phyloP scores from a whole-genome alignment of 1,139 yeast species.

The Hanseniaspora sp. region DNA sequence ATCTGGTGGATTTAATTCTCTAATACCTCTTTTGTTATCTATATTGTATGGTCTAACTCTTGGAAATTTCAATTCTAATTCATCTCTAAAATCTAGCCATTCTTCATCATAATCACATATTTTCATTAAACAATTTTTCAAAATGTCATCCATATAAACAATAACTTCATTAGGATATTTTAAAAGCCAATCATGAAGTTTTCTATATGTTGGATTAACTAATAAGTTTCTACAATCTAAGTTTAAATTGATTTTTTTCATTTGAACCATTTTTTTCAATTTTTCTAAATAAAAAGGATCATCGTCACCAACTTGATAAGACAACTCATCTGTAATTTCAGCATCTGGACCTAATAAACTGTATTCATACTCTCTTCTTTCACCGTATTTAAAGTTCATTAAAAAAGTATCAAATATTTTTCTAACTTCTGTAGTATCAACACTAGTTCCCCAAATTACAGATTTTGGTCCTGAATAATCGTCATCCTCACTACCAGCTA shows the following conservation, averaged over 20 bases:
- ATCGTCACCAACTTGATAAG: constrained; percentile 38
- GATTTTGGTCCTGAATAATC: constrained; percentile 57
- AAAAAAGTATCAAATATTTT: constrained; percentile 71
- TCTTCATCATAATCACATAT: constrained; percentile 50
- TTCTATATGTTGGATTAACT: constrained; percentile 64
- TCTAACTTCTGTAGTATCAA: constrained; percentile 77
- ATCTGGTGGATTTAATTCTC: constrained; percentile 90
- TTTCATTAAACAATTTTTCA: constrained; percentile 81
- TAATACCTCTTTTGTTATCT: constrained; percentile 65
- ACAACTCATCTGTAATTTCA: constrained; percentile 30
- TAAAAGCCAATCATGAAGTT: constrained; percentile 70
- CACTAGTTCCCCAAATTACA: constrained; percentile 98
- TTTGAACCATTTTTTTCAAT: constrained; percentile 59
- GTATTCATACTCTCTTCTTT: constrained; percentile 53
- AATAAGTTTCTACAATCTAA: constrained; percentile 72
- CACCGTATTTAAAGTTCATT: constrained; percentile 69
- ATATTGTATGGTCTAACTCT: constrained; percentile 82
- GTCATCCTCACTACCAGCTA: constrained; percentile 25
- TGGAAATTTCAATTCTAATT: constrained; percentile 69
- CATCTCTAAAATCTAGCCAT: constrained; percentile 32
- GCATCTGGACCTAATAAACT: constrained; percentile 33
- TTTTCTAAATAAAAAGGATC: constrained; percentile 63
- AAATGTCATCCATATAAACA: constrained; percentile 94
- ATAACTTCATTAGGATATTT: constrained; percentile 94
- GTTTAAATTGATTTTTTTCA: constrained; percentile 74